Percentiles rank a stretch among this genome's conserved stretches.
Conservation (phyloP, 1,284 basidiomycete species). For the Meira miltonrushii region DNA sequence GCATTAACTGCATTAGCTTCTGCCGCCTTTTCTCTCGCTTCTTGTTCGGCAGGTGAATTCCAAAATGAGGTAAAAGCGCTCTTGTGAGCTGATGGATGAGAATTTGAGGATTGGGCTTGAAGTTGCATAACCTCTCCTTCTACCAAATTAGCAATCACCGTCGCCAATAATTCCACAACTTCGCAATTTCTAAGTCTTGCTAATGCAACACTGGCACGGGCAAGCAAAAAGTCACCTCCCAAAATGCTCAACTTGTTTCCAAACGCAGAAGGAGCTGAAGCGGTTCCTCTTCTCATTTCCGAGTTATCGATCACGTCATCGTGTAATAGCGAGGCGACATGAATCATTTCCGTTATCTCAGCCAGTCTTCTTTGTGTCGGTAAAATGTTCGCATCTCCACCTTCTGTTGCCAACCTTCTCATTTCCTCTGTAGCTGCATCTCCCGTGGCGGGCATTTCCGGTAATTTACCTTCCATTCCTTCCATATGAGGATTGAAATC, state of each 20-base stretch:
- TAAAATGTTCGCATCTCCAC: constrained; percentile 54
- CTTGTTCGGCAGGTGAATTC: constrained; percentile 13
- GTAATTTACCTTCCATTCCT: constrained; percentile 60
- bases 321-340: constrained; percentile 90
- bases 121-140: constrained; percentile 94
- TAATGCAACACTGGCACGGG: constrained; percentile 80
- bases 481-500: constrained; percentile 68
- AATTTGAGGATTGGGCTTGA: constrained; percentile 32
- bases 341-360: constrained; percentile 97
- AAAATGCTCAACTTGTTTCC: constrained; percentile 95
- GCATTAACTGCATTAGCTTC: background rate
- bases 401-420: background rate
- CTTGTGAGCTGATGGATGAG: constrained; percentile 7
- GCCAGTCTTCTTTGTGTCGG: constrained; percentile 88
- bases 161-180: constrained; percentile 87
- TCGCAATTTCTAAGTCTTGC: constrained; percentile 79
- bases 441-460: background rate
- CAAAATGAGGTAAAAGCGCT: constrained; percentile 21
- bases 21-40: background rate
- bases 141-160: constrained; percentile 88
- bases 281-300: constrained; percentile 69
- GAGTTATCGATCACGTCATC: constrained; percentile 92
- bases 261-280: constrained; percentile 79
- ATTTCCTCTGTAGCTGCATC: background rate
- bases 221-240: constrained; percentile 91